Evolutionary conservation across 352 stramenopile genomes (phyloP).

Genomic region (Phytophthora pinifolia): DNA sequence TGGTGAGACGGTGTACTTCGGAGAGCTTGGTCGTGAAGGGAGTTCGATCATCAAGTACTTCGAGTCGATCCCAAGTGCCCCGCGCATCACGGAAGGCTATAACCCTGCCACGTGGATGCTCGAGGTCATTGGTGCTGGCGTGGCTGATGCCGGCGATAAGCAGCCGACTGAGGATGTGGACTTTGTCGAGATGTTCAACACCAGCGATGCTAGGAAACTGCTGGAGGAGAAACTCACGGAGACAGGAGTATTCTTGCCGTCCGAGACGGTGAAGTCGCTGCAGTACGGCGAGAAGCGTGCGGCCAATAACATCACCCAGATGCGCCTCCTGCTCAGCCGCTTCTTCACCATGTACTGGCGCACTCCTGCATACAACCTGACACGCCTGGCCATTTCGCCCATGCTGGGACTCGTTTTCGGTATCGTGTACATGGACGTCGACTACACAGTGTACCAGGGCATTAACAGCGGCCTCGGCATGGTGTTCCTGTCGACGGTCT

Average conservation of each 20-base stretch:
- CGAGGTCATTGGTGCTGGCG: conserved; percentile 58
- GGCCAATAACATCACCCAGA: conserved; percentile 34
- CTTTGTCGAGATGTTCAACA: conserved; percentile 37
- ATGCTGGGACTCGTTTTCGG: conserved; percentile 81
- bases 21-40: conserved; percentile 34
- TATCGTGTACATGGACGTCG: conserved; percentile 49
- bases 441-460: conserved; percentile 50
- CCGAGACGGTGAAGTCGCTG: conserved; percentile 11
- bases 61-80: conserved; percentile 59
- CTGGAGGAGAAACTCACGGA: conserved; percentile 27
- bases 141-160: conserved; percentile 38
- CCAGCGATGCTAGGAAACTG: conserved; percentile 25
- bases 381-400: conserved; percentile 64
- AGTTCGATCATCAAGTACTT: conserved; percentile 51
- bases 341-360: conserved; percentile 64
- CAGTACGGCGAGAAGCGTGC: conserved; percentile 46
- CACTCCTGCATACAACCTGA: conserved; percentile 84
- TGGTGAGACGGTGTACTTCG: conserved; percentile 60
- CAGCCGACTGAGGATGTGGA: conserved; percentile 15
- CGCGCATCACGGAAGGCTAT: conserved; percentile 57
- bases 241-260: conserved; percentile 33
- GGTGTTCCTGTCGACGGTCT: conserved; percentile 82
- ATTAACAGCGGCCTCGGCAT: conserved; percentile 67
- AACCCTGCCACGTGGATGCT: conserved; percentile 72
- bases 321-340: conserved; percentile 47